phyloP scores from a whole-genome alignment of 345 rosid species.

The Citrus hindsii region DNA sequence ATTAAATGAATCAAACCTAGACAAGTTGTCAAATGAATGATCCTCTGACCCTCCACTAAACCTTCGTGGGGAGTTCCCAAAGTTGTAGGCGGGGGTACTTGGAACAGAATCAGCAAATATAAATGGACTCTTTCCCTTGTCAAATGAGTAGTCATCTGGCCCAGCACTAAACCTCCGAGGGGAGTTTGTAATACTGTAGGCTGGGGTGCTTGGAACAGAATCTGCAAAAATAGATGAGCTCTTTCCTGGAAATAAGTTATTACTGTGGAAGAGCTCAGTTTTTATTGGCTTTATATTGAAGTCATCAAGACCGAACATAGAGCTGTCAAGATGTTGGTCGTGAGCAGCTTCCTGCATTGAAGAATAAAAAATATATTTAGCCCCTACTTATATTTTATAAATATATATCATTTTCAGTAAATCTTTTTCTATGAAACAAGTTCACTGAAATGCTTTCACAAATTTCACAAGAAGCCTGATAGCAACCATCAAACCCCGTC shows the following conservation, averaged over 20 bases:
- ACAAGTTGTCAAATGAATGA: conserved; percentile 68
- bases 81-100: conserved; percentile 61
- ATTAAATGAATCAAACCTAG: conserved; percentile 77
- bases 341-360: conserved; percentile 52
- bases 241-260: conserved; percentile 38
- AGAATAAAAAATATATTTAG: conserved; percentile 2
- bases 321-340: conserved; percentile 39
- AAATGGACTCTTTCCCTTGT: conserved; percentile 24
- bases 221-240: conserved; percentile 41
- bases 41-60: conserved; percentile 44
- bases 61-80: conserved; percentile 37
- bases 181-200: conserved; percentile 16
- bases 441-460: not conserved
- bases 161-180: conserved; percentile 7
- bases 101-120: conserved; percentile 61
- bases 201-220: conserved; percentile 56
- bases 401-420: too few species aligned
- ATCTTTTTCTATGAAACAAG: not conserved
- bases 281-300: conserved; percentile 75
- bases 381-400: not conserved
- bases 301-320: conserved; percentile 53
- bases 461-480: not conserved
- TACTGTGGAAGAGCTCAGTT: conserved; percentile 46
- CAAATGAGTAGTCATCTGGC: conserved; percentile 12
- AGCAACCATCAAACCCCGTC: not conserved